Percentiles rank a stretch among this genome's conserved stretches.
Conservation (phyloP, 345 rosid species). For the Citrus inodora region DNA sequence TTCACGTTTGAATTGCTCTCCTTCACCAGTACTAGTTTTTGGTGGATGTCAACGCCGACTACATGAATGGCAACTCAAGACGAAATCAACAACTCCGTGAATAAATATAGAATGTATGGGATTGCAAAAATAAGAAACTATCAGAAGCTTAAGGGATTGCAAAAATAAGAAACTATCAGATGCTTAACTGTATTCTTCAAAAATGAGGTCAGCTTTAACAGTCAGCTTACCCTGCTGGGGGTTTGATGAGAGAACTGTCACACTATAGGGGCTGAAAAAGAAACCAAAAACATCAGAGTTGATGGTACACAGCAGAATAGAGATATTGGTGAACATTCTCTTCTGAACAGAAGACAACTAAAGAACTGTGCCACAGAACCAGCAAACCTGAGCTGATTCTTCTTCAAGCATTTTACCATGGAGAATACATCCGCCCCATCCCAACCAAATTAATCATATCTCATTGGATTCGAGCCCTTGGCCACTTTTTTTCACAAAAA, state of each 20-base stretch:
- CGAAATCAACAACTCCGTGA: not conserved
- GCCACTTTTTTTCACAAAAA: not conserved
- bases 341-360: not conserved
- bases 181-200: constrained; percentile 79
- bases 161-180: constrained; percentile 1
- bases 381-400: constrained; percentile 11
- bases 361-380: not conserved
- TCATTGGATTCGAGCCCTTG: too few species aligned
- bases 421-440: too few species aligned
- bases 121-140: constrained; percentile 1
- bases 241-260: constrained; percentile 46
- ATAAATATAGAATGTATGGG: not conserved
- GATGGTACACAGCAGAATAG: not conserved
- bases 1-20: constrained; percentile 26
- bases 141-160: constrained; percentile 8
- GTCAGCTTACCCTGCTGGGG: constrained; percentile 53
- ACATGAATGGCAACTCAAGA: constrained; percentile 19
- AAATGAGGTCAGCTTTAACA: constrained; percentile 76
- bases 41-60: constrained; percentile 87
- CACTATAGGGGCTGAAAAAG: constrained; percentile 72
- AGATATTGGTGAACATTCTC: not conserved
- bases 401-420: not conserved
- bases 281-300: constrained; percentile 13
- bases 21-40: constrained; percentile 47
- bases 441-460: too few species aligned